Conservation (phyloP, 345 rosid species). For the Ricinus communis region DNA sequence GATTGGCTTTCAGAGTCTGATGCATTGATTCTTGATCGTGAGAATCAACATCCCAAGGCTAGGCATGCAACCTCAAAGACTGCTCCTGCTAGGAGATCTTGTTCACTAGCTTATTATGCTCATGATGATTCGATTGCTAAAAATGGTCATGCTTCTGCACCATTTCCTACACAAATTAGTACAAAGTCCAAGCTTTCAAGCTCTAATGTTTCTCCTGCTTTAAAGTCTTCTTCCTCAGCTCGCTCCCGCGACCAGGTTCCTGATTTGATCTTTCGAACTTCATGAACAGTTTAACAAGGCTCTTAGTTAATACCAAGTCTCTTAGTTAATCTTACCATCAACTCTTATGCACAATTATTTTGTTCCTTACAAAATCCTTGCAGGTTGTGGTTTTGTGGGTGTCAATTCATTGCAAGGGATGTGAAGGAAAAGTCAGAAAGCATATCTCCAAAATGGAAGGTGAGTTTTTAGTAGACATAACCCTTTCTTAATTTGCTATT, state of each 20-base stretch:
- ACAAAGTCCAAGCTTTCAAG: background rate
- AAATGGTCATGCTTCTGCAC: slow-evolving; percentile 27
- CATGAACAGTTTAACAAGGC: too few species aligned
- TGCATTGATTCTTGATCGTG: slow-evolving; percentile 35
- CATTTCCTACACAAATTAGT: slow-evolving; percentile 6
- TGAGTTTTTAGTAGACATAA: too few species aligned
- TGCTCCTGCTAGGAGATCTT: too few species aligned
- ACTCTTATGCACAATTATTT: background rate
- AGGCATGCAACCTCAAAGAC: slow-evolving; percentile 9
- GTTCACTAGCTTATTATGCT: too few species aligned
- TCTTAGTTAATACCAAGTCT: too few species aligned
- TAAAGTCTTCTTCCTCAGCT: slow-evolving; percentile 39
- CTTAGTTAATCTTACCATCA: background rate
- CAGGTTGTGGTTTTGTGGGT: slow-evolving; percentile 90
- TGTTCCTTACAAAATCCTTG: background rate
- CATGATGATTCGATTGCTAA: too few species aligned
- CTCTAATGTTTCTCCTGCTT: slow-evolving; percentile 19
- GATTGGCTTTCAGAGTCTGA: slow-evolving; percentile 48
- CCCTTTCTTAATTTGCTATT: too few species aligned
- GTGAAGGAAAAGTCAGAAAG: slow-evolving; percentile 90
- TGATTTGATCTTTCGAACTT: background rate
- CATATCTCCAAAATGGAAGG: slow-evolving; percentile 98
- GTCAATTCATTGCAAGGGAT: slow-evolving; percentile 93
- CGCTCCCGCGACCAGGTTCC: slow-evolving; percentile 59
- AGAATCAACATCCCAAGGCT: slow-evolving; percentile 20